These are phyloP conservation scores for Paramecium primaurelia DNA, from an alignment of 73 alveolate species.

Conservation along the genomic window DNA sequence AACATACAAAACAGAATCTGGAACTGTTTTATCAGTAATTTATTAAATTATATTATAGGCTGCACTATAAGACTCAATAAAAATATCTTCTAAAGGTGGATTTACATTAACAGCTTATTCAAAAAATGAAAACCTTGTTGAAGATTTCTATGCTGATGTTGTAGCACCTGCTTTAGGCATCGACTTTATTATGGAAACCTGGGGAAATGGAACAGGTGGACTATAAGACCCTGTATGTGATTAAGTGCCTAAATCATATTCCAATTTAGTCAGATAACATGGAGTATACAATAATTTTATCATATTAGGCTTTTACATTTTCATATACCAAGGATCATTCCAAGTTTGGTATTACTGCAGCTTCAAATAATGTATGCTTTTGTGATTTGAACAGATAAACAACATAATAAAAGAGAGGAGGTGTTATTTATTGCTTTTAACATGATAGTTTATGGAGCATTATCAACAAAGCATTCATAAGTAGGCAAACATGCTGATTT, in stretches of 20 bases:
- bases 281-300: not conserved
- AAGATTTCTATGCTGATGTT: slow-evolving; percentile 42
- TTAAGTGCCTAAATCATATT: not conserved
- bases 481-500: not conserved
- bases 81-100: slow-evolving; percentile 1
- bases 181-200: slow-evolving; percentile 33
- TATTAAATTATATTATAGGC: not conserved
- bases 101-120: not conserved
- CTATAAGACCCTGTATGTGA: not conserved
- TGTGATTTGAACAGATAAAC: slow-evolving; percentile 31
- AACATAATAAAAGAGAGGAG: slow-evolving; percentile 50
- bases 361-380: not conserved
- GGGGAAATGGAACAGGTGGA: slow-evolving; percentile 55
- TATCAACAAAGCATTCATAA: not conserved
- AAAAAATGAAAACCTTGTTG: slow-evolving; percentile 20
- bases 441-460: not conserved
- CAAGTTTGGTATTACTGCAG: slow-evolving; percentile 23
- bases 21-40: slow-evolving; percentile 3
- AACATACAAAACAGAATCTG: not conserved
- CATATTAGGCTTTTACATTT: not conserved
- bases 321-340: slow-evolving; percentile 58
- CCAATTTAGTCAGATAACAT: slow-evolving; percentile 35
- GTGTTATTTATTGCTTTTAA: slow-evolving; percentile 32
- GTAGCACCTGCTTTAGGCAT: slow-evolving; percentile 26
- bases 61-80: not conserved